These are phyloP conservation scores for Morella rubra DNA, from an alignment of 306 rosid genomes.

Conservation along the genomic window DNA sequence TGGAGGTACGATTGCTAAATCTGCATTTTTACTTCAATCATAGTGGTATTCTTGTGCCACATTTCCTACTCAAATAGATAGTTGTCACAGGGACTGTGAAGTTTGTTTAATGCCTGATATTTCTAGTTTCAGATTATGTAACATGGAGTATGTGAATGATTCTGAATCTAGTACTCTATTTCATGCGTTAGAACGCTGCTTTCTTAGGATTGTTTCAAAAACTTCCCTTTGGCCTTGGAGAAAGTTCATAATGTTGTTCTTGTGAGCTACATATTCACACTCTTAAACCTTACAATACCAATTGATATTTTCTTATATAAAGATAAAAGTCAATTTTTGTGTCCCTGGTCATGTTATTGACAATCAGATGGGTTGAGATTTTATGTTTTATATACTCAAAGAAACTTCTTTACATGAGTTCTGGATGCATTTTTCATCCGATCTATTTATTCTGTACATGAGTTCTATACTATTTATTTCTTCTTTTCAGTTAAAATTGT, in stretches of 20 bases:
- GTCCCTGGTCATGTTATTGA: no score
- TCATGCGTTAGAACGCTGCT: neutral
- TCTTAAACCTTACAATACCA: no score
- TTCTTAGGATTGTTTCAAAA: neutral
- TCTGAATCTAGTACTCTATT: neutral
- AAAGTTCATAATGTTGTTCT: neutral
- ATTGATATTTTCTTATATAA: no score
- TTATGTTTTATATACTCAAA: neutral
- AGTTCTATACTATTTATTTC: neutral
- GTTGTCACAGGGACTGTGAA: neutral
- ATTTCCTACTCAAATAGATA: neutral
- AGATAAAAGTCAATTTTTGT: neutral
- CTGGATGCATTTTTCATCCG: neutral
- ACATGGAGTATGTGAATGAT: neutral
- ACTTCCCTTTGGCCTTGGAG: neutral
- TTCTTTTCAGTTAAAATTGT: neutral
- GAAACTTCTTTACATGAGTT: neutral
- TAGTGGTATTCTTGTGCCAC: neutral
- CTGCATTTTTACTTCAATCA: neutral
- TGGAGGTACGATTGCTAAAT: slow-evolving; percentile 1
- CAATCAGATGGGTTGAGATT: neutral
- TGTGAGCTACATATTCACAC: neutral
- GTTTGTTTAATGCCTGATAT: neutral
- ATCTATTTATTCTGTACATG: no score
- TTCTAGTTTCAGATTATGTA: neutral